Base-by-base conservation (phyloP, 2,329 filamentous ascomycete genomes). In the Leptosphaerulina australis region DNA sequence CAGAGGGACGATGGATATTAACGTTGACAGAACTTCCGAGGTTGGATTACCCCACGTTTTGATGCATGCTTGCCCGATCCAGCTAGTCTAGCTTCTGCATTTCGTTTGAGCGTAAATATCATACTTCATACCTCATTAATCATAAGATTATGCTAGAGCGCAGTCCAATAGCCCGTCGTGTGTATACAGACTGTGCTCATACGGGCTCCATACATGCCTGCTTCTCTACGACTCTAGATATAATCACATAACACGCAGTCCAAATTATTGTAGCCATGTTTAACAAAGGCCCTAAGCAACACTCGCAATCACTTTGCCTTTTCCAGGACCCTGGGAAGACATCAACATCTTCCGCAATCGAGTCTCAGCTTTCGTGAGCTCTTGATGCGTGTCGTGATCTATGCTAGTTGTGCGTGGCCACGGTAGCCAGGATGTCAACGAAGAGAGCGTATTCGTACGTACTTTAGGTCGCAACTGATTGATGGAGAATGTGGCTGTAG, bases 351-450 rank as follows among this genome's bases (percentile, higher is more conserved):
- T 67, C 46, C 67, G 59, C 21, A 72, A 39, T 15, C 64, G 63
- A 8, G 60, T 50, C 35, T 71, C 69, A 9, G 64, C 69, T 50
- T 59, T 65, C n/a, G 66, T 66, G 18, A 67, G 28, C 30, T 68
- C 68, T 46, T 63, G 55, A 24, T 60, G 56, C 8, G 53, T 52
- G 24, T 30, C 50, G 0, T 53, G 21, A 29, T 50, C 58, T 10
- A 63, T 44, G 39, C 62, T 46, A 3, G 58, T 26, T 12, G 55
- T 54, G 9, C 69, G 67, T n/a, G 58, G 58, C 69, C 70, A 72
- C 6, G 68, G 67, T n/a, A 72, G 40, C 70, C 70, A 72, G 10
- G 69, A 67, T 14, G 66, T 50, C 20, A 72, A 51, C 3, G 70
- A 70, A 2, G 66, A 66, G 7, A 71, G 36, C 2, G 69, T 67